Conservation (phyloP, 768 basidiomycete species). For the Cubamyces sp. region DNA sequence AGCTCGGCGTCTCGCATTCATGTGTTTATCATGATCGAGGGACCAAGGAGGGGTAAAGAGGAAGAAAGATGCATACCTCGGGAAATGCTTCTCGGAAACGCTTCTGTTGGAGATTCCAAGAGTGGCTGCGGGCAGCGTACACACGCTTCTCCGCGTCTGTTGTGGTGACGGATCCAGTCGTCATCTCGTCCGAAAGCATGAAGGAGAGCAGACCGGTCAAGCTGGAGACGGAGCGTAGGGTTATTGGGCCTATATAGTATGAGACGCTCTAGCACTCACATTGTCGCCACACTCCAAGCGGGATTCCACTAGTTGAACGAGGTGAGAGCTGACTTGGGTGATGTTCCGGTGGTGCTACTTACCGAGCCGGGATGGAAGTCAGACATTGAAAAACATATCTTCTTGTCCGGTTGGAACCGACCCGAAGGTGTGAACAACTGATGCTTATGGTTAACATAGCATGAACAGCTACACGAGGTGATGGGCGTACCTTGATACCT, state of each 20-base stretch:
- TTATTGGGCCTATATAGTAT: constrained; percentile 10
- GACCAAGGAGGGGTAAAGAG: background rate
- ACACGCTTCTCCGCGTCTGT: constrained; percentile 76
- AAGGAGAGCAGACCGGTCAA: constrained; percentile 92
- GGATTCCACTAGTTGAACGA: constrained; percentile 77
- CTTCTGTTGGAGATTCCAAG: constrained; percentile 80
- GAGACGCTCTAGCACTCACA: constrained; percentile 53
- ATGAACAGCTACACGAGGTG: background rate
- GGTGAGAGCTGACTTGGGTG: background rate
- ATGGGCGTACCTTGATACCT: constrained; percentile 79
- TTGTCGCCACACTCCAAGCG: constrained; percentile 93
- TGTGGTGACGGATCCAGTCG: constrained; percentile 88
- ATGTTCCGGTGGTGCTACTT: constrained; percentile 37
- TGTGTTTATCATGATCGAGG: constrained; percentile 1
- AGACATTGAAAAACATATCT: constrained; percentile 98
- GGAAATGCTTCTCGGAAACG: constrained; percentile 89
- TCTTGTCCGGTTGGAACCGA: constrained; percentile 88
- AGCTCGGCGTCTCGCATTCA: background rate
- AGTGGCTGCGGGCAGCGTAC: constrained; percentile 80
- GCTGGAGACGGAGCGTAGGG: constrained; percentile 44
- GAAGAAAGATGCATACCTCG: constrained; percentile 58
- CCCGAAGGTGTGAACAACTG: constrained; percentile 93
- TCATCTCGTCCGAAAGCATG: constrained; percentile 96
- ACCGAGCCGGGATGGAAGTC: constrained; percentile 92
- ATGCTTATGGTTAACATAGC: background rate